Base-by-base conservation (phyloP, 148 eudicot genomes). In the Cornus controversa region DNA sequence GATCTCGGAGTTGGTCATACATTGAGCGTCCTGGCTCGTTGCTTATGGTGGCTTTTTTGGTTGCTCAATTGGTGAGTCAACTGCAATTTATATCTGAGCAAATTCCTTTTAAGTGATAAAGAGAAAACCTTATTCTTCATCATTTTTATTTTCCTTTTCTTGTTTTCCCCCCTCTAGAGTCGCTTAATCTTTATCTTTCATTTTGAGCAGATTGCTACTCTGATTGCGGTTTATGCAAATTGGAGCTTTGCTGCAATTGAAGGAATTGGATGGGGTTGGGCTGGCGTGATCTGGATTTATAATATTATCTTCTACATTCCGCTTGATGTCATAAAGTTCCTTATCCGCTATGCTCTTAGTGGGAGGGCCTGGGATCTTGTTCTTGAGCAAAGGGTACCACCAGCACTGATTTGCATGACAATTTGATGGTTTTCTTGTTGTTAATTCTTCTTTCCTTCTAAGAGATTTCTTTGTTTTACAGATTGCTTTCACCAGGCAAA, bases 201-300 rank as follows among this genome's bases (percentile, higher is more conserved):
- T 47, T 60, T 18, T 10, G 26, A 73, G 79, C 86, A 96, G 99
- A 85, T 96, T 80, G 99, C 99, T 78, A 96, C 99, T 25, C 26
- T 96, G n/a, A 96, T 96, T 79, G 99, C 99, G 4, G 99, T 96
- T 3, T 96, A 96, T 85, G 99, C 99, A 67, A 91, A 78, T 77
- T 93, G 98, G 97, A 83, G 84, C 70, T 96, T 96, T 80, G 98
- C 99, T 73, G 97, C 97, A 29, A 89, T 96, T 70, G 93, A 93
- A 83, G 99, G 99, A 37, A 96, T 96, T n/a, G 99, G 99, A n/a
- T 96, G 99, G 99, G 95, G 98, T 71, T 96, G 99, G 99, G 99
- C 99, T 11, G 99, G 99, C 16, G 97, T 96, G 53, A 90, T 96
- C 50, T 96, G 99, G 99, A 89, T 96, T 5, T 96, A 96, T 75